Evolutionary conservation across 1,284 basidiomycete species (phyloP).

Genomic region (Leccinum pachyderme): DNA sequence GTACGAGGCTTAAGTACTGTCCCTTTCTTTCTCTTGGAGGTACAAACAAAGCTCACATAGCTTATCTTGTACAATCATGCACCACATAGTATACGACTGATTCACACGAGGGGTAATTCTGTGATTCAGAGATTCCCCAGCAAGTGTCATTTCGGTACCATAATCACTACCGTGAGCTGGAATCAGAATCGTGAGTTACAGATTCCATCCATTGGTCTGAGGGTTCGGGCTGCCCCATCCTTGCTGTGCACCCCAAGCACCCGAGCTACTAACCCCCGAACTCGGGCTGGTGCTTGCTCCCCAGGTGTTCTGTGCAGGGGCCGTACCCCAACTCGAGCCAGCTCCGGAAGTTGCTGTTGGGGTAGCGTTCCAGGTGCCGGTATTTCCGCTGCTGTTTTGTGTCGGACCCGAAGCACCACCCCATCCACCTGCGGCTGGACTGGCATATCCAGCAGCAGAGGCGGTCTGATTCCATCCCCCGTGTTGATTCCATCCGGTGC

Average conservation of each 20-base stretch:
- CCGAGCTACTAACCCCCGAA: slow-evolving; percentile 21
- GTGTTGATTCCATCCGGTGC: slow-evolving; percentile 25
- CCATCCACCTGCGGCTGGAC: slow-evolving; percentile 38
- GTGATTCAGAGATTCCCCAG: neutral
- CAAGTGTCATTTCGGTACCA: neutral
- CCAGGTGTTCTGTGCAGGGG: slow-evolving; percentile 36
- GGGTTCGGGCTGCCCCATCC: slow-evolving; percentile 43
- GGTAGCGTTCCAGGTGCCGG: slow-evolving; percentile 25
- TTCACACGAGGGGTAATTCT: neutral
- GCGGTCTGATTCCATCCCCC: slow-evolving; percentile 21
- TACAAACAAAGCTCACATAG: no score
- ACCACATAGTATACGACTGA: neutral
- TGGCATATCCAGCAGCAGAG: slow-evolving; percentile 35
- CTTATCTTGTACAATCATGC: no score
- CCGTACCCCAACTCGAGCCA: slow-evolving; percentile 35
- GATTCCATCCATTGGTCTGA: slow-evolving; percentile 57
- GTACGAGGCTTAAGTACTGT: no score
- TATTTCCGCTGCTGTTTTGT: slow-evolving; percentile 26
- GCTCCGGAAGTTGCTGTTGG: slow-evolving; percentile 28
- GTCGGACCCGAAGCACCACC: slow-evolving; percentile 32
- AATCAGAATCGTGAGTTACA: slow-evolving; percentile 27
- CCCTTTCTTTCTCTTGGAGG: no score
- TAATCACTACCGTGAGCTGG: neutral
- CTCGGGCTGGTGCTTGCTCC: slow-evolving; percentile 36
- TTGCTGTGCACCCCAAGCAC: slow-evolving; percentile 34